Base-by-base conservation (phyloP, 2,329 filamentous ascomycete species). In the Pseudocercospora vitis region DNA sequence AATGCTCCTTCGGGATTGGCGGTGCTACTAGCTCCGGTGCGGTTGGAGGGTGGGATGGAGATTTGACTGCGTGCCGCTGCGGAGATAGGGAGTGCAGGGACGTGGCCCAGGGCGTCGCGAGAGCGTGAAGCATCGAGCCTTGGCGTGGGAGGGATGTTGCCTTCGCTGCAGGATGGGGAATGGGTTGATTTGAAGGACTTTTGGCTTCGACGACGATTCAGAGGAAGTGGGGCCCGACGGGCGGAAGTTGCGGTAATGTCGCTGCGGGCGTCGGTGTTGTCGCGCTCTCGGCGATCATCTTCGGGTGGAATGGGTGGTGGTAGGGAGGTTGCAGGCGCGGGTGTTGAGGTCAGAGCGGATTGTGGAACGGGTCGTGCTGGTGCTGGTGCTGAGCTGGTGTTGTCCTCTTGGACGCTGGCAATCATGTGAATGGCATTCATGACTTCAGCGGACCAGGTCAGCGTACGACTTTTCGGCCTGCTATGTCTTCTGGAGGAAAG, bases 381-480 rank as follows among this genome's bases (percentile, higher is more conserved):
- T 23, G 26, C 46, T 33, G 19, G n/a, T n/a, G n/a, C n/a, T n/a
- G n/a, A 40, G 35, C 19, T 16, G 7, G 46, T 23, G 26, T 49
- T 33, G 19, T 61, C 64, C 29, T 69, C 67, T 50, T 65, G 60
- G 32, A 70, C 65, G 53, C 68, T 68, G 42, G 68, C 68, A 18
- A 69, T 53, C 28, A 63, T 65, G 61, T 68, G 63, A 42, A 70
- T 62, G n/a, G 67, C 62, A 32, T 71, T 63, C 68, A 71, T 71
- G 50, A 28, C 23, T 50, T 50, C 52, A 58, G 24, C 57, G 23
- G n/a, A 50, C 12, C 12, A 45, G n/a, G 37, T 42, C 21, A 42
- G 21, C 9, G 37, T 12, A 18, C 21, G 19, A 9, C 18, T 42
- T 16, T 12, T 28, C 42, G 51, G 23, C 52, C 44, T n/a, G 53